These are phyloP conservation scores for Aspergillus steynii DNA, from an alignment of 495 filamentous ascomycete species.

Conservation along the genomic window DNA sequence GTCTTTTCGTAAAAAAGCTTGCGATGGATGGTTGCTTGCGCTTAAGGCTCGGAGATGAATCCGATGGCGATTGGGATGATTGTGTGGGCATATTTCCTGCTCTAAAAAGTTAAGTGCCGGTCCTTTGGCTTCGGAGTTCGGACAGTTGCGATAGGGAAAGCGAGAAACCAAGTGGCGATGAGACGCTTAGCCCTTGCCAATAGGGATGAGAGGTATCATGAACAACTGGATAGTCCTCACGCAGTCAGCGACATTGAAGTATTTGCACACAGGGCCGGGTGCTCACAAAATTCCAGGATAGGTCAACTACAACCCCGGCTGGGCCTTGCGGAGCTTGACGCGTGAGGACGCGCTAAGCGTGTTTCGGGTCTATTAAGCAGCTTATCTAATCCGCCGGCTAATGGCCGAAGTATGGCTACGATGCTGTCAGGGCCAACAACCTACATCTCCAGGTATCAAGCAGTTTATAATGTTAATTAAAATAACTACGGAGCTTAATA, in stretches of 20 bases:
- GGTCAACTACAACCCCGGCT: not conserved
- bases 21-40: slow-evolving; percentile 81
- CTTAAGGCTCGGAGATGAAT: slow-evolving; percentile 40
- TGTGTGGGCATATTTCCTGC: slow-evolving; percentile 31
- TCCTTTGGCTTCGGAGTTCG: not conserved
- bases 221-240: not conserved
- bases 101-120: not conserved
- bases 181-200: not conserved
- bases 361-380: slow-evolving; percentile 15
- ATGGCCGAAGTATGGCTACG: not conserved
- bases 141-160: not conserved
- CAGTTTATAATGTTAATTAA: not conserved
- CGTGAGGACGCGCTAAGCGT: slow-evolving; percentile 20
- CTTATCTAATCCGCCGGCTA: slow-evolving; percentile 26
- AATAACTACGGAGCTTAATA: not conserved
- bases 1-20: slow-evolving; percentile 78
- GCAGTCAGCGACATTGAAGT: not conserved
- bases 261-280: not conserved
- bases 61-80: slow-evolving; percentile 41
- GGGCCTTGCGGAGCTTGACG: slow-evolving; percentile 28
- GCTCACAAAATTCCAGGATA: not conserved
- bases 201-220: not conserved
- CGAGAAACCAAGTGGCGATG: not conserved
- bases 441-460: not conserved
- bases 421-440: no score